Conservation (phyloP, 2,329 filamentous ascomycete species). For the Ceratocystis harringtonii region DNA sequence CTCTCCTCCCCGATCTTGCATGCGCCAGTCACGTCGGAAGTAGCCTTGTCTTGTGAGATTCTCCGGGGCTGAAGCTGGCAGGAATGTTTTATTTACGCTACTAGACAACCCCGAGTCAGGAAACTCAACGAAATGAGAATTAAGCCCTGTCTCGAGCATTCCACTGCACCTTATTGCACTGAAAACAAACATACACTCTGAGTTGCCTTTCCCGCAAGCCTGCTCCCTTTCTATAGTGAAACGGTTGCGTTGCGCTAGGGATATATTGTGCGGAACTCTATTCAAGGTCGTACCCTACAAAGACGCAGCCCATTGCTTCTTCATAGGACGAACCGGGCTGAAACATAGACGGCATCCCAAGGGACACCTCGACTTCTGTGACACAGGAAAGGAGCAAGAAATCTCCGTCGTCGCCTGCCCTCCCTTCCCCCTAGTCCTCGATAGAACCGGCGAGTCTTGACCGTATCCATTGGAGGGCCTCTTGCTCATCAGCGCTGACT, state of each 20-base stretch:
- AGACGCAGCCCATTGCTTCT: neutral
- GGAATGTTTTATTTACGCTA: no score
- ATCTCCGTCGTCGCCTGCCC: neutral
- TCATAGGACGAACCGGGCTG: neutral
- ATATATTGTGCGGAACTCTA: neutral
- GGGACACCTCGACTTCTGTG: neutral
- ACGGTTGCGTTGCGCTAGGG: neutral
- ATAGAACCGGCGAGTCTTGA: neutral
- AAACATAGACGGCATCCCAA: neutral
- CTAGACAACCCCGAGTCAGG: neutral
- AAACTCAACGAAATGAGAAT: neutral
- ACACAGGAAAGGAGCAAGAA: neutral
- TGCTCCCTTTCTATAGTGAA: neutral
- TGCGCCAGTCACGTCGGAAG: no score
- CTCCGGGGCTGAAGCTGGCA: neutral
- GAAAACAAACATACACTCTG: neutral
- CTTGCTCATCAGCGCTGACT: conserved; percentile 22
- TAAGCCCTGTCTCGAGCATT: neutral
- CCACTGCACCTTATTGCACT: neutral
- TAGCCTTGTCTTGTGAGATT: neutral
- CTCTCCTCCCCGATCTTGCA: no score
- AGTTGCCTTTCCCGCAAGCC: neutral
- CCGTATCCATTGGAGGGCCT: conserved; percentile 1
- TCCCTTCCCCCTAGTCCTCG: neutral
- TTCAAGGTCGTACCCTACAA: no score